Evolutionary conservation across 73 alveolate species (phyloP).

Genomic region (Symbiodinium natans): DNA sequence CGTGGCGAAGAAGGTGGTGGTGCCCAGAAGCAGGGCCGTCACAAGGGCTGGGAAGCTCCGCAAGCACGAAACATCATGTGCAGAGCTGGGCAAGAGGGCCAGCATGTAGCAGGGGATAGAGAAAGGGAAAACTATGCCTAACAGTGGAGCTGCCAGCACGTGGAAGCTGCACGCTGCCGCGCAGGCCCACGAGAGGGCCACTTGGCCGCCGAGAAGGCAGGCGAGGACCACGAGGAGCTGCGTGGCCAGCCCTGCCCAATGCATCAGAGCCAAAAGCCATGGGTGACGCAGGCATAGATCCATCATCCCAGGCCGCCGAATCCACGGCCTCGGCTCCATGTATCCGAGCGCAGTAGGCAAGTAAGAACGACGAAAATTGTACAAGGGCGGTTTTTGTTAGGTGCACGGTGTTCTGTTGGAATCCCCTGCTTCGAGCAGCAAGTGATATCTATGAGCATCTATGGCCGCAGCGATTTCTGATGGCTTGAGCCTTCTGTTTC

Average conservation of each 20-base stretch:
- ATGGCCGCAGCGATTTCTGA: too few relatives aligned
- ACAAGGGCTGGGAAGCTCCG: not conserved
- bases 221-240: constrained; percentile 12
- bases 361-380: too few relatives aligned
- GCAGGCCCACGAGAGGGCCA: not conserved
- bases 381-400: too few relatives aligned
- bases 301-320: constrained; percentile 33
- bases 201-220: constrained; percentile 25
- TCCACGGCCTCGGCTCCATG: constrained; percentile 12
- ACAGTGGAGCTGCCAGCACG: constrained; percentile 1
- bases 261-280: constrained; percentile 2
- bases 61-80: constrained; percentile 22
- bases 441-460: too few relatives aligned
- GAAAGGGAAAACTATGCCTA: constrained; percentile 47
- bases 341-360: too few relatives aligned
- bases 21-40: not conserved
- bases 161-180: constrained; percentile 11
- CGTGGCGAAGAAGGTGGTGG: not conserved
- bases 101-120: constrained; percentile 51
- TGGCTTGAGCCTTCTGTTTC: too few relatives aligned
- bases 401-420: too few relatives aligned
- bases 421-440: too few relatives aligned
- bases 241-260: constrained; percentile 21
- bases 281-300: not conserved
- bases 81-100: constrained; percentile 32